Base-by-base conservation (phyloP, 352 stramenopile species). In the Pythium volutum region DNA sequence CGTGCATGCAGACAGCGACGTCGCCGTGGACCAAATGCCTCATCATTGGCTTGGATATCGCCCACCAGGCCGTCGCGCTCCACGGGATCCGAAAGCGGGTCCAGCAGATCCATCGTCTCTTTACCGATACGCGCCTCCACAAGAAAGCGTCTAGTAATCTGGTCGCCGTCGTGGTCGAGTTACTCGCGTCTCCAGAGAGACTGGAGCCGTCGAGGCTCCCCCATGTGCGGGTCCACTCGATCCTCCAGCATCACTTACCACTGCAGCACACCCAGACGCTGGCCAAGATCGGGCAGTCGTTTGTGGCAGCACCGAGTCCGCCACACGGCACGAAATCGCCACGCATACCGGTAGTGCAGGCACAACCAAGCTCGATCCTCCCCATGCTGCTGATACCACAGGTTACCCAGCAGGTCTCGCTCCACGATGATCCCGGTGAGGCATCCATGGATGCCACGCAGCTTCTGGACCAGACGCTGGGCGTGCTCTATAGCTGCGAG, bases 401-500 rank as follows among this genome's bases (percentile, higher is more conserved):
- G 10, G 5, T 11, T 39, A 12, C 12, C 20, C 7, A 45, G 7
- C 16, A 55, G 20, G 31, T 15, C 49, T 8, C 20, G 36, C 18
- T 10, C 12, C 33, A 16, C 33, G 20, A 27, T 27, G 22, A 22
- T 25, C 9, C 25, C 45, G 23, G 8, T 1, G 15, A 23, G 0
- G 46, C 26, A 11, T 8, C 42, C 26, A 26, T 33, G 31, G 11
- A 23, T 42, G 27, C 20, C 3, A 54, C 39, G 11, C 48, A 58
- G 50, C 38, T 65, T 11, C 5, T 59, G 27, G 20, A 55, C 12
- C 39, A 51, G 14, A 66, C 59, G 6, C 39, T 66, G 16, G 2
- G 29, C 3, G 12, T 60, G 31, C 56, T 73, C 9, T 73, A 67
- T 31, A 53, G 58, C 25, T 65, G 53, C 57, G 62, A 69, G 45